phyloP scores from a whole-genome alignment of 2,329 filamentous ascomycete species.

The Botrytis elliptica region DNA sequence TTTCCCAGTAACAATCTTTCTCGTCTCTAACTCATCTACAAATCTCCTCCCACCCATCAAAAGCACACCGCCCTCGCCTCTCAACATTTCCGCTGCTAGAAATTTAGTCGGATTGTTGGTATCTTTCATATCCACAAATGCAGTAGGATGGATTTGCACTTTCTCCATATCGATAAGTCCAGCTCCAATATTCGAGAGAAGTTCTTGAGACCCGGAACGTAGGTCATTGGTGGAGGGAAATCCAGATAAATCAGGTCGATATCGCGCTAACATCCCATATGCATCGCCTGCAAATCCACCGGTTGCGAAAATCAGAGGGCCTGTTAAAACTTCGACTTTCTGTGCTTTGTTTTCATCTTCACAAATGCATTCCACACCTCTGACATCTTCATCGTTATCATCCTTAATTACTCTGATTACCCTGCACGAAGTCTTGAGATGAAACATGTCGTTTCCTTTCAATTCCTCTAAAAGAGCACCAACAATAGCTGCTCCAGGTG shows the following conservation, averaged over 20 bases:
- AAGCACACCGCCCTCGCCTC: conserved; percentile 62
- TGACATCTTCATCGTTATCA: conserved; percentile 40
- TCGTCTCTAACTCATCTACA: conserved; percentile 61
- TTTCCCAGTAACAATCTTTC: conserved; percentile 54
- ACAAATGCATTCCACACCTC: conserved; percentile 51
- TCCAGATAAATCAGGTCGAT: conserved; percentile 58
- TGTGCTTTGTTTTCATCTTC: conserved; percentile 29
- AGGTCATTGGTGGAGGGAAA: conserved; percentile 64
- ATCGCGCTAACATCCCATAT: conserved; percentile 52
- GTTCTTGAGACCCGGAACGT: conserved; percentile 51
- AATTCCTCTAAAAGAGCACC: conserved; percentile 52
- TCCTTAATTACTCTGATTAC: conserved; percentile 51
- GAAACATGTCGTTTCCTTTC: conserved; percentile 49
- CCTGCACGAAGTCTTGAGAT: conserved; percentile 51
- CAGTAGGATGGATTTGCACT: conserved; percentile 65
- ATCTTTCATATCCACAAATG: conserved; percentile 57
- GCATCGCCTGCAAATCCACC: conserved; percentile 65
- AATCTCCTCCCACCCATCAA: conserved; percentile 53
- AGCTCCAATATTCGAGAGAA: conserved; percentile 44
- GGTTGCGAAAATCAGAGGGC: conserved; percentile 58
- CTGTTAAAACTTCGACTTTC: conserved; percentile 42
- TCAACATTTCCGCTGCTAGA: conserved; percentile 60
- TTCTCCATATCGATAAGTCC: conserved; percentile 47
- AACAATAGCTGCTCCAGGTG: conserved; percentile 60
- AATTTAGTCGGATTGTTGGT: conserved; percentile 53